Conservation (phyloP, 2,329 filamentous ascomycete genomes). For the Fusarium subglutinans region DNA sequence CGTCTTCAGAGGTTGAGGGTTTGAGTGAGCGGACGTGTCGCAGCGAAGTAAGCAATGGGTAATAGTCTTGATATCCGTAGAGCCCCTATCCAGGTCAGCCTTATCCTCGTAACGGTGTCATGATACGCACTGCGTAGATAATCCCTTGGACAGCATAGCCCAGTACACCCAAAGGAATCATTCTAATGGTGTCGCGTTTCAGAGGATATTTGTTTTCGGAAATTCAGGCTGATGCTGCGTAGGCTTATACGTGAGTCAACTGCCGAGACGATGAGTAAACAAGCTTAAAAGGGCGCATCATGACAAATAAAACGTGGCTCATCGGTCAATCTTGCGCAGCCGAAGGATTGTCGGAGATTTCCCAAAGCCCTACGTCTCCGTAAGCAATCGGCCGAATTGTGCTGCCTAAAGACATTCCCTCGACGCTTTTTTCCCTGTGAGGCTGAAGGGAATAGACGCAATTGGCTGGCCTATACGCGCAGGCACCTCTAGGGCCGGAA, state of each 20-base stretch:
- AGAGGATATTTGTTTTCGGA: background rate
- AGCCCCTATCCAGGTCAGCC: background rate
- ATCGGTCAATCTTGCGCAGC: background rate
- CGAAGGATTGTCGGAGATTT: background rate
- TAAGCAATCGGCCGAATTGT: background rate
- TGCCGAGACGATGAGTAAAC: background rate
- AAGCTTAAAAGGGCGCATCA: background rate
- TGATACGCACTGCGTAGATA: background rate
- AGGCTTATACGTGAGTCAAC: background rate
- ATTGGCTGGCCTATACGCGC: conserved; percentile 11
- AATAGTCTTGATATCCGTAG: background rate
- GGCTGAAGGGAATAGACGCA: background rate
- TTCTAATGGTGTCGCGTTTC: background rate
- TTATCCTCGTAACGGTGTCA: background rate
- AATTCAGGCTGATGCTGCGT: background rate
- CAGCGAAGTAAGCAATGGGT: background rate
- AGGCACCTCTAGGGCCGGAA: background rate
- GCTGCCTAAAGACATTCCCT: background rate
- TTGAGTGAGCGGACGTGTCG: background rate
- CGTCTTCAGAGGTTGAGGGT: background rate
- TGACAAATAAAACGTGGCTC: background rate
- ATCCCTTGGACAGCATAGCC: background rate
- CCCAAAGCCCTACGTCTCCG: background rate
- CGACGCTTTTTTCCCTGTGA: background rate
- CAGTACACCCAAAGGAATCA: background rate